Percentiles rank a stretch among this genome's conserved stretches.
phyloP scores from a whole-genome alignment of 108 stramenopile genomes.

The Cyclotella cryptica region DNA sequence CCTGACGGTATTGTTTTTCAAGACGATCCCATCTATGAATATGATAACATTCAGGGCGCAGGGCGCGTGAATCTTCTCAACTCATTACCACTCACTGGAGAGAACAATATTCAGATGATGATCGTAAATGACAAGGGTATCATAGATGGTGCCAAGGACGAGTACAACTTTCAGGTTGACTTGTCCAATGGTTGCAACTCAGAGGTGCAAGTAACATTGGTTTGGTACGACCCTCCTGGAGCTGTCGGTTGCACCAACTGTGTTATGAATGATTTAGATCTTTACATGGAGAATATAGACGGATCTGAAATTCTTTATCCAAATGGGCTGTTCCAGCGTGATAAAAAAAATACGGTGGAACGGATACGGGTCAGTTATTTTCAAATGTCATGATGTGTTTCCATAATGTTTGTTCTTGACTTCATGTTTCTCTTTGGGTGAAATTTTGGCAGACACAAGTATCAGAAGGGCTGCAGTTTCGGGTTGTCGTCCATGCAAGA shows the following conservation, averaged over 20 bases:
- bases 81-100: constrained; percentile 30
- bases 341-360: constrained; percentile 55
- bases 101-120: constrained; percentile 41
- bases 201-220: constrained; percentile 61
- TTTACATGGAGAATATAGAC: constrained; percentile 31
- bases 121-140: constrained; percentile 43
- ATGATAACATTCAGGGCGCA: constrained; percentile 64
- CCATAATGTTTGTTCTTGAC: too few species aligned
- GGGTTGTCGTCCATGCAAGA: constrained; percentile 29
- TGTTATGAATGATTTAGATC: constrained; percentile 77
- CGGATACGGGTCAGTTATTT: constrained; percentile 25
- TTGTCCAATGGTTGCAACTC: constrained; percentile 21
- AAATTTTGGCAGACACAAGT: constrained; percentile 1
- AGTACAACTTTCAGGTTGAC: constrained; percentile 32
- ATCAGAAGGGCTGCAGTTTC: constrained; percentile 24
- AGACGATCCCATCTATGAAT: too few species aligned
- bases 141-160: constrained; percentile 16
- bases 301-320: constrained; percentile 40
- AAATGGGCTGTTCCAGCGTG: constrained; percentile 34
- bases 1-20: constrained; percentile 49
- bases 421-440: too few species aligned
- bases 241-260: constrained; percentile 57
- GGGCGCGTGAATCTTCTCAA: constrained; percentile 53
- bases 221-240: constrained; percentile 73
- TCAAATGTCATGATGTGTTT: too few species aligned